These are phyloP conservation scores for Thalassiosira mediterranea DNA, from an alignment of 352 stramenopile species.

Conservation along the genomic window DNA sequence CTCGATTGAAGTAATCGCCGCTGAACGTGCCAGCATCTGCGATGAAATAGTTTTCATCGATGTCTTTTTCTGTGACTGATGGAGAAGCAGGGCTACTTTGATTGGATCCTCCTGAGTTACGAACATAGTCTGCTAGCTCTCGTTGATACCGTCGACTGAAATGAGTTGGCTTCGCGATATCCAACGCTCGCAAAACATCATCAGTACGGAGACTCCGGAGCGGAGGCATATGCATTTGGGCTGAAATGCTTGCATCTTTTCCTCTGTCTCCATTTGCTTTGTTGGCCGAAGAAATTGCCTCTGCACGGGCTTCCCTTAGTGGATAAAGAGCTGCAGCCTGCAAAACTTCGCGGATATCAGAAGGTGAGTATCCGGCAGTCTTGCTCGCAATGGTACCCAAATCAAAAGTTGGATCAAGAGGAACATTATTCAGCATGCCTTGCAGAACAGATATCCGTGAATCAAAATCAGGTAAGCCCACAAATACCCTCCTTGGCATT, in stretches of 20 bases:
- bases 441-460: slow-evolving; percentile 74
- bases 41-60: slow-evolving; percentile 20
- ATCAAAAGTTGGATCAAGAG: slow-evolving; percentile 79
- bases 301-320: slow-evolving; percentile 50
- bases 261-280: slow-evolving; percentile 1
- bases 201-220: slow-evolving; percentile 53
- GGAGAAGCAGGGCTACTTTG: slow-evolving; percentile 10
- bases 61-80: slow-evolving; percentile 16
- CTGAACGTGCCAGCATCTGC: slow-evolving; percentile 12
- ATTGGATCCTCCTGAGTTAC: slow-evolving; percentile 34
- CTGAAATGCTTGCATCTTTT: not conserved
- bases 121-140: slow-evolving; percentile 50
- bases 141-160: slow-evolving; percentile 51
- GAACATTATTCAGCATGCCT: slow-evolving; percentile 80
- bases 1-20: slow-evolving; percentile 15
- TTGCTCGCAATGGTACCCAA: slow-evolving; percentile 82
- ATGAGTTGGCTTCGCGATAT: slow-evolving; percentile 49
- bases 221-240: slow-evolving; percentile 23
- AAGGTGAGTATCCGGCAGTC: slow-evolving; percentile 85
- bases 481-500: slow-evolving; percentile 89
- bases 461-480: slow-evolving; percentile 66
- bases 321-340: slow-evolving; percentile 56
- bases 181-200: slow-evolving; percentile 58
- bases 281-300: slow-evolving; percentile 15
- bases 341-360: slow-evolving; percentile 66